Evolutionary conservation across 2,329 filamentous ascomycete genomes (phyloP), one percentile per base, ranked within the genome.

Genomic region (Botrytis paeoniae): DNA sequence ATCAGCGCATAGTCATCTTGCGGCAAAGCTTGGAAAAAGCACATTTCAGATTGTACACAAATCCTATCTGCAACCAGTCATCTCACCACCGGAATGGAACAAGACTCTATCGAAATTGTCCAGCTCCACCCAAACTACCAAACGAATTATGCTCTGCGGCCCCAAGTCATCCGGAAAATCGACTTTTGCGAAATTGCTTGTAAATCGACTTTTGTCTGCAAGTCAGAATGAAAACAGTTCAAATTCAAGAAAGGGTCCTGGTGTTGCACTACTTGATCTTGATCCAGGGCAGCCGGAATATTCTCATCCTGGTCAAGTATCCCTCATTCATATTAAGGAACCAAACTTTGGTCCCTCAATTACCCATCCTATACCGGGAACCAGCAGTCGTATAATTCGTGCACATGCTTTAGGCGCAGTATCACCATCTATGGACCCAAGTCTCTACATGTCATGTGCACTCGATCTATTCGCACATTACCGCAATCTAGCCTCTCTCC

Each of bases 241-340:
- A 16, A 64, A 63, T 45, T 73, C 14, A 75, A 60, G 7, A 70
- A 73, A 43, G 25, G 74, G 74, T 72, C 74, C 77, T 77, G 80
- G 78, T 32, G 81, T 68, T 83, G 91, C 39, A 86, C 85, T 71
- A 83, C 85, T 96, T 10, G 93, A 96, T 77, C 84, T 95, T 16
- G 93, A 96, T 79, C 91, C 92, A 0, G 91, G 90, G 0, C 92
- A 94, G 78, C 92, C 93, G 4, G 93, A 95, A 79, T 94, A 92
- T 79, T 88, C 88, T 0, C 86, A 90, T 1, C 88, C 90, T 0
- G 92, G 93, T 0, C 89, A 91, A 22, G 79, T 95, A 32, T 92
- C 92, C 1, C 86, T 95, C 6, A 83, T 91, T 22, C 85, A 88
- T 41, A 82, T 94, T 18, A 84, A 83, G 1, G 81, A 85, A 43